Percentiles rank a stretch among this genome's conserved stretches.
These are phyloP conservation scores for Fraxinus sp. DNA, from an alignment of 305 asterid genomes.

Conservation along the genomic window DNA sequence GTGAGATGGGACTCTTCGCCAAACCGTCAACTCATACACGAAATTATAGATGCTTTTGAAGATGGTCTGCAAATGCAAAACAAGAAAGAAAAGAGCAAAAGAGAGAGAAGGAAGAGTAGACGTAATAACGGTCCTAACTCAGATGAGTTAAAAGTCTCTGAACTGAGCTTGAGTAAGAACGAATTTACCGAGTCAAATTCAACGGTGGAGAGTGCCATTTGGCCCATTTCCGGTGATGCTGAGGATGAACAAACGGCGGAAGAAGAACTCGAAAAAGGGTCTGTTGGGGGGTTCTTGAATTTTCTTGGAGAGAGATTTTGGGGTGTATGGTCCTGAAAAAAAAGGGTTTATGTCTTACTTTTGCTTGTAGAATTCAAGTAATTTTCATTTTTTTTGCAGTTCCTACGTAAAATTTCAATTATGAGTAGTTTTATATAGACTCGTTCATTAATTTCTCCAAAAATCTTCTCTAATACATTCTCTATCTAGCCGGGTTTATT, in stretches of 20 bases:
- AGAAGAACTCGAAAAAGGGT: conserved; percentile 46
- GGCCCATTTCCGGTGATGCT: neutral
- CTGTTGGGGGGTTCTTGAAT: conserved; percentile 57
- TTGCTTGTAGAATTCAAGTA: conserved; percentile 30
- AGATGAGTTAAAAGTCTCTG: conserved; percentile 36
- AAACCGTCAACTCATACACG: conserved; percentile 77
- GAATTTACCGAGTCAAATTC: conserved; percentile 29
- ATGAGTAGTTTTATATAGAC: conserved; percentile 19
- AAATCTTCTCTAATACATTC: neutral
- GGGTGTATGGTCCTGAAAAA: conserved; percentile 57
- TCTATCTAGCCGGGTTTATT: neutral
- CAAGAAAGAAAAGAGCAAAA: conserved; percentile 45
- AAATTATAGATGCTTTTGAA: conserved; percentile 77
- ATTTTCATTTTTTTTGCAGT: conserved; percentile 26
- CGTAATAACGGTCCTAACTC: neutral
- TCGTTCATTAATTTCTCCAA: neutral
- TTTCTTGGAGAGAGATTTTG: conserved; percentile 59
- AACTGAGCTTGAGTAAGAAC: conserved; percentile 22
- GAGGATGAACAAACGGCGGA: conserved; percentile 25
- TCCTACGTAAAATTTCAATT: conserved; percentile 32
- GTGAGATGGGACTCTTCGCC: conserved; percentile 24
- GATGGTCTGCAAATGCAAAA: conserved; percentile 40
- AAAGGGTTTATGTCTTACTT: neutral
- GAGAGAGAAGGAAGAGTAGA: conserved; percentile 51
- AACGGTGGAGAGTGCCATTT: conserved; percentile 25